Conservation (phyloP, 345 rosid species). For the Populus alba region DNA sequence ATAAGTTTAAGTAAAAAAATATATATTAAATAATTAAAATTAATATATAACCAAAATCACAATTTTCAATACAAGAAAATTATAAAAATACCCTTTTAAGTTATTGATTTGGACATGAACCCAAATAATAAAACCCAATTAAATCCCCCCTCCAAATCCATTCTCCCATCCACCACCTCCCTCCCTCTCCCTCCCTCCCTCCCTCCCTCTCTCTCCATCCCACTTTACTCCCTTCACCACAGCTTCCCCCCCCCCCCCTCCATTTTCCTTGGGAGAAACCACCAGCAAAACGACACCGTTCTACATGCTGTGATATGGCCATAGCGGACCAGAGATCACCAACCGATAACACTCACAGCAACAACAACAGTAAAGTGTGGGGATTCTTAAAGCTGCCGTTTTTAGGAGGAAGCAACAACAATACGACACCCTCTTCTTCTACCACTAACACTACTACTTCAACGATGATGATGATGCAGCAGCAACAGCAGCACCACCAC, state of each 20-base stretch:
- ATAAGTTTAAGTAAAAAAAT: too few relatives aligned
- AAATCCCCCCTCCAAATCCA: conserved; percentile 32
- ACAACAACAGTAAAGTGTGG: conserved; percentile 51
- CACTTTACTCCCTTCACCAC: background rate
- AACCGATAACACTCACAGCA: conserved; percentile 35
- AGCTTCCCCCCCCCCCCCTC: background rate
- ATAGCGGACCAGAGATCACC: conserved; percentile 56
- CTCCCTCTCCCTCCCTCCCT: background rate
- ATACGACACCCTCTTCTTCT: conserved; percentile 40
- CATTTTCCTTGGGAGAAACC: background rate
- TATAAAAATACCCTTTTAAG: too few relatives aligned
- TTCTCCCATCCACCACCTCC: background rate
- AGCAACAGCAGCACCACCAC: conserved; percentile 1
- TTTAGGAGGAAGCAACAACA: conserved; percentile 29
- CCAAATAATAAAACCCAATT: conserved; percentile 33
- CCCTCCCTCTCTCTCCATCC: background rate
- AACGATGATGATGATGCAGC: conserved; percentile 22
- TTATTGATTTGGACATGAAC: conserved; percentile 26
- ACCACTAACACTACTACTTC: conserved; percentile 29
- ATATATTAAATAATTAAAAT: too few relatives aligned
- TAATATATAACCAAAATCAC: too few relatives aligned
- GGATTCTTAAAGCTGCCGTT: conserved; percentile 84
- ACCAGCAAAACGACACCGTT: conserved; percentile 12
- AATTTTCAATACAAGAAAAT: too few relatives aligned
- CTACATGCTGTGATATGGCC: conserved; percentile 50